Conservation (phyloP, 2,329 filamentous ascomycete species). For the Aspergillus novoparasiticus region DNA sequence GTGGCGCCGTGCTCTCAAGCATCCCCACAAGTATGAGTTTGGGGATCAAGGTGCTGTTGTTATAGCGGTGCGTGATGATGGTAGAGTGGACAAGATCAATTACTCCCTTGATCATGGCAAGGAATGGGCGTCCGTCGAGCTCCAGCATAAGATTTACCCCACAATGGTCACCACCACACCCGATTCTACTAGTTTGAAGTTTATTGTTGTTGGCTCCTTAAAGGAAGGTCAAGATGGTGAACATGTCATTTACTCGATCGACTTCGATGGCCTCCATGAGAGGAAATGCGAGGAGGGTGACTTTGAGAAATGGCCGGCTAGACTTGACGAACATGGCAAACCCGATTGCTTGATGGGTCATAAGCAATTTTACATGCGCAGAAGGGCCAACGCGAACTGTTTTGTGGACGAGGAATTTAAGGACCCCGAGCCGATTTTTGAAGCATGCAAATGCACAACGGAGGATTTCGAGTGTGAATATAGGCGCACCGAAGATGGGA, state of each 20-base stretch:
- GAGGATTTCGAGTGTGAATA: conserved; percentile 95
- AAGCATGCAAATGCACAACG: conserved; percentile 78
- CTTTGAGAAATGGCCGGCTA: conserved; percentile 86
- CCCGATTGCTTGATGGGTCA: conserved; percentile 94
- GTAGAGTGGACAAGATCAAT: conserved; percentile 60
- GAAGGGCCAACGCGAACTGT: conserved; percentile 86
- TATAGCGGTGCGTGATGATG: conserved; percentile 74
- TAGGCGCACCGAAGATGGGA: conserved; percentile 69
- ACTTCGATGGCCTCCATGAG: conserved; percentile 82
- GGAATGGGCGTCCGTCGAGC: conserved; percentile 72
- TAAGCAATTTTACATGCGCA: conserved; percentile 80
- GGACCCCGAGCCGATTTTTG: conserved; percentile 69
- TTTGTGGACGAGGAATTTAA: conserved; percentile 86
- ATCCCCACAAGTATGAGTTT: conserved; percentile 94
- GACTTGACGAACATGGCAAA: conserved; percentile 76
- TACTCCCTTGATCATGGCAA: conserved; percentile 92
- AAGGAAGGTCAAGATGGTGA: conserved; percentile 53
- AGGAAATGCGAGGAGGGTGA: conserved; percentile 70
- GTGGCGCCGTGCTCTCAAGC: conserved; percentile 73
- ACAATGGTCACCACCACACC: conserved; percentile 80
- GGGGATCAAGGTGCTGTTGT: conserved; percentile 90
- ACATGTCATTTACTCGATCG: conserved; percentile 71
- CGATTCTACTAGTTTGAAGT: conserved; percentile 91
- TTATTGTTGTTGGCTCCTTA: conserved; percentile 70
- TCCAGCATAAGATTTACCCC: conserved; percentile 72